These are phyloP conservation scores for Rhytidhysteron rufulum DNA, from an alignment of 2,329 filamentous ascomycete genomes.

Conservation along the genomic window DNA sequence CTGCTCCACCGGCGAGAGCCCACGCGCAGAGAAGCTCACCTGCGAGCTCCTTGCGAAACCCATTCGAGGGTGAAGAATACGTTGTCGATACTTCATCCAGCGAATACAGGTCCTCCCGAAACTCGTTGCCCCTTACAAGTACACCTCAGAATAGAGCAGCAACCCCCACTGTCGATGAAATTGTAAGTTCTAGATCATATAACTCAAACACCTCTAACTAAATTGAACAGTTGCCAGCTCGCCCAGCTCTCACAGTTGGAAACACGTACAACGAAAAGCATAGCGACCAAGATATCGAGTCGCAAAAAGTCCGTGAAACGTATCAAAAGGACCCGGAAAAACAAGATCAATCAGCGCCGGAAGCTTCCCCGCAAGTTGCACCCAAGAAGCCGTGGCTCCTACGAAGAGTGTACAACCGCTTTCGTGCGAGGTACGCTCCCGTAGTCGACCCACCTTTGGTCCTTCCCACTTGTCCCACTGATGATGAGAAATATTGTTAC, in stretches of 20 bases:
- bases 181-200: not conserved
- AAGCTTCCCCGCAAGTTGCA: not conserved
- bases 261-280: constrained; percentile 3
- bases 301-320: not conserved
- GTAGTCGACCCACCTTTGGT: constrained; percentile 30
- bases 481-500: constrained; percentile 40
- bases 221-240: not conserved
- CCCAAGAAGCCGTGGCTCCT: constrained; percentile 2
- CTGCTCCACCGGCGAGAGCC: not conserved
- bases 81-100: not conserved
- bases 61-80: constrained; percentile 2
- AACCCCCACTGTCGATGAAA: not conserved
- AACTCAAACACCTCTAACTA: not conserved
- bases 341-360: not conserved
- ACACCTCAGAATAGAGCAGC: not conserved
- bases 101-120: not conserved
- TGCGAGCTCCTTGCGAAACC: not conserved
- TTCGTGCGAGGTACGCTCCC: constrained; percentile 33
- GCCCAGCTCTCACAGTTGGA: not conserved
- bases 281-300: constrained; percentile 1
- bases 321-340: not conserved
- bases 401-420: constrained; percentile 1
- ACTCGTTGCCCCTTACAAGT: not conserved
- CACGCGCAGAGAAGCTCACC: not conserved
- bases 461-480: constrained; percentile 35